These are phyloP conservation scores for Neolentinus lepideus DNA, from an alignment of 1,284 basidiomycete species.

Conservation along the genomic window DNA sequence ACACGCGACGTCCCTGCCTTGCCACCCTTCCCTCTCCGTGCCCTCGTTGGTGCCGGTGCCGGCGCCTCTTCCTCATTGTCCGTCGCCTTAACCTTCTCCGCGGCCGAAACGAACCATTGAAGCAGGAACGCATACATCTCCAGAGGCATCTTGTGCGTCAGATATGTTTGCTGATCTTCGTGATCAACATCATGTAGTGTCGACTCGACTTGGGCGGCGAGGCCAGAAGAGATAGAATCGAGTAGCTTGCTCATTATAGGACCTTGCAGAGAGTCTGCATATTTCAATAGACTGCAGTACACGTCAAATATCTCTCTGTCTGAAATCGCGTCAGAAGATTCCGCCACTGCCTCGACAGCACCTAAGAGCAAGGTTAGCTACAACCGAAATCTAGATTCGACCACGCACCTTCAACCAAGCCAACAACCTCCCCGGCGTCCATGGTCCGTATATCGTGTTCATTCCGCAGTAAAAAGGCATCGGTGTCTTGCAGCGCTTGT, in stretches of 20 bases:
- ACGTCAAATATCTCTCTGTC: slow-evolving; percentile 70
- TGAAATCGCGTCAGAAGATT: slow-evolving; percentile 61
- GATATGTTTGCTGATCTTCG: slow-evolving; percentile 64
- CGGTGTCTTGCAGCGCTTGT: slow-evolving; percentile 51
- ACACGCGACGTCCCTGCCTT: slow-evolving; percentile 30
- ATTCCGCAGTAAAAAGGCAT: slow-evolving; percentile 52
- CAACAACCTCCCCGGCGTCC: slow-evolving; percentile 32
- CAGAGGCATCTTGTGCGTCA: slow-evolving; percentile 64
- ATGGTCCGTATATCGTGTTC: slow-evolving; percentile 56
- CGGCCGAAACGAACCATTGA: slow-evolving; percentile 76
- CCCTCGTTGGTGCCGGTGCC: slow-evolving; percentile 33
- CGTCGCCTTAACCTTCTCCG: slow-evolving; percentile 63
- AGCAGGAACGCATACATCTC: slow-evolving; percentile 88
- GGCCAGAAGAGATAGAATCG: slow-evolving; percentile 69
- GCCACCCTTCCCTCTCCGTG: slow-evolving; percentile 49
- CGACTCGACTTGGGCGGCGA: slow-evolving; percentile 63
- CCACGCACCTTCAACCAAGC: slow-evolving; percentile 42
- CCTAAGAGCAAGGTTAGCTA: slow-evolving; percentile 28
- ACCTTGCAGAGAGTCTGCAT: slow-evolving; percentile 51
- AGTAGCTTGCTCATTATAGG: slow-evolving; percentile 69
- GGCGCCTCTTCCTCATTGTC: slow-evolving; percentile 46
- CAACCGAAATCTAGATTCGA: neutral
- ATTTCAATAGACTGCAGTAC: slow-evolving; percentile 72
- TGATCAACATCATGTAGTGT: slow-evolving; percentile 60
- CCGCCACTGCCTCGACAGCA: slow-evolving; percentile 71